These are phyloP conservation scores for Carex pumila DNA, from an alignment of 176 grass and related monocot species.

Conservation along the genomic window DNA sequence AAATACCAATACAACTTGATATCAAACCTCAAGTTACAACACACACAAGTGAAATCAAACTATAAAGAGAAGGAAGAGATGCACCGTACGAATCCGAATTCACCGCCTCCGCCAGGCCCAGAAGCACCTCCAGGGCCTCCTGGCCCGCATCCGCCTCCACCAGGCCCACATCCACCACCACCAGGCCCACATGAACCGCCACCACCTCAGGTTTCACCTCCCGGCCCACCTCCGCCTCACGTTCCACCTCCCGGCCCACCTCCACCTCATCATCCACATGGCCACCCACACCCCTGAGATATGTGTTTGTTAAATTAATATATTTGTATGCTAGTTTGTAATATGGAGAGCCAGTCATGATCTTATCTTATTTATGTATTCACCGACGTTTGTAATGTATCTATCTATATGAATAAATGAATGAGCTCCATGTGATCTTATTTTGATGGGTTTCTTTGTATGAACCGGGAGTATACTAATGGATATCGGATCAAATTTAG, in stretches of 20 bases:
- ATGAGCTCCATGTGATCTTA: not conserved
- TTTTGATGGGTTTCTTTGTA: not conserved
- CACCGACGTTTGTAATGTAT: not conserved
- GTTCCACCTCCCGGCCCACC: not conserved
- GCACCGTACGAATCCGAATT: slow-evolving; percentile 2
- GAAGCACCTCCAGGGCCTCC: not conserved
- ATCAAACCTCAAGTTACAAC: not conserved
- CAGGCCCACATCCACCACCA: not conserved
- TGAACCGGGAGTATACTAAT: too few species aligned
- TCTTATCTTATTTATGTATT: not conserved
- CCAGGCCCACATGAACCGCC: not conserved
- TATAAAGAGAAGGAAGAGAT: slow-evolving; percentile 1
- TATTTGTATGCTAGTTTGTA: not conserved
- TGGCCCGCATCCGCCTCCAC: not conserved
- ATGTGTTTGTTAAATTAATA: not conserved
- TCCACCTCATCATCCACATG: not conserved
- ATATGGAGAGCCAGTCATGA: not conserved
- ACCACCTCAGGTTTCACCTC: not conserved
- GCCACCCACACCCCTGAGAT: not conserved
- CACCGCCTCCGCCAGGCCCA: not conserved
- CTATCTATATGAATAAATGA: not conserved
- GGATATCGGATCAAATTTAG: too few species aligned
- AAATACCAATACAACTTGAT: not conserved
- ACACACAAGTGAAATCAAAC: not conserved
- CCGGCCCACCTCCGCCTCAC: not conserved